Evolutionary conservation across 1,139 yeast species (phyloP), one percentile per base, ranked within the genome.

Genomic region (Groenewaldozyma sp.): DNA sequence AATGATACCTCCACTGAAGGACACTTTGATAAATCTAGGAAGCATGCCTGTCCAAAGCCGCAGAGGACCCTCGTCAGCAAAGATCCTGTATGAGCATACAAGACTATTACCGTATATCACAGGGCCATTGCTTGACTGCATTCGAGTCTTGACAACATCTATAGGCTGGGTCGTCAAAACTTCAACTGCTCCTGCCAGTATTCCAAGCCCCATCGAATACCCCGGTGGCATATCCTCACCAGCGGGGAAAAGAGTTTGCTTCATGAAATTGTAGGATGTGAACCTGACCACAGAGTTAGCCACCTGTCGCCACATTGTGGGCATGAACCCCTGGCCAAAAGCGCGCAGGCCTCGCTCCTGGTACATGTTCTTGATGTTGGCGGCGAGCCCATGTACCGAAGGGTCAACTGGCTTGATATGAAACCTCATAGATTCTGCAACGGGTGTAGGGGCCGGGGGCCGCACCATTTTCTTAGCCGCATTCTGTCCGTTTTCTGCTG

Each of bases 121-220:
- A 45, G 73, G 68, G 10, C 79, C 80, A 55, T 72, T 70, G 44
- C 81, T 75, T 47, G 87, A 76, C 60, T 88, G 96, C 75, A 87
- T 76, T 56, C 95, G 75, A 1, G 95, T 78, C 62, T 91, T 91
- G 38, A 88, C 65, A 3, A 87, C 87, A 63, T 91, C 98, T 17
- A 91, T 65, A 0, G 98, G 98, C 61, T 88, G 97, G 0, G 97
- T 88, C 0, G 76, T 67, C 0, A 75, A 73, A 3, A 86, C 83
- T 20, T 86, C 94, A 77, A 83, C 37, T 65, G 62, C 26, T 77
- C 80, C 31, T 77, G 69, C 60, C 17, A 50, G 46, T 3, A 54
- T 50, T 1, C 70, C 70, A 13, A 54, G 38, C 6, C 41, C 49
- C 35, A 54, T 42, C 11, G 51, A 45, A 39, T 44, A 17, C 1